phyloP scores from a whole-genome alignment of 176 grass and related monocot species.

The Puccinellia tenuiflora region DNA sequence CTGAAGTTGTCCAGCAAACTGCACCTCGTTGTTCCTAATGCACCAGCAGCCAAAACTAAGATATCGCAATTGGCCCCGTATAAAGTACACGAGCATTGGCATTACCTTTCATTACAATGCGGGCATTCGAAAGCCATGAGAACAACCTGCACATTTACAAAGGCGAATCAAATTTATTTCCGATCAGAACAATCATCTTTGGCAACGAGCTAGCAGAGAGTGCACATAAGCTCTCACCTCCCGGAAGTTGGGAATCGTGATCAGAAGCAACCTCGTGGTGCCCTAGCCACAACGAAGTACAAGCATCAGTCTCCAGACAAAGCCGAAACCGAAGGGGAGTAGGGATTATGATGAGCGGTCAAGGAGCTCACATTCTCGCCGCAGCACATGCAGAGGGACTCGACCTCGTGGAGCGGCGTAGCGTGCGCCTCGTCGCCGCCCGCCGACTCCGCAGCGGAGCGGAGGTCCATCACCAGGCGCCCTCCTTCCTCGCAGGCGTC shows the following conservation, averaged over 20 bases:
- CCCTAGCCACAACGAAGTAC: conserved; percentile 29
- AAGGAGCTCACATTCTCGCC: conserved; percentile 58
- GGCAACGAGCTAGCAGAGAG: not conserved
- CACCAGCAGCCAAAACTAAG: not conserved
- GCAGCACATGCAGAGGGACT: conserved; percentile 98
- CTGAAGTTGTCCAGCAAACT: conserved; percentile 77
- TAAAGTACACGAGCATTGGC: too few relatives aligned
- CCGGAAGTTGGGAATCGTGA: conserved; percentile 78
- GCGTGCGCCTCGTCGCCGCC: conserved; percentile 38
- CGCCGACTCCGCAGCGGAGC: conserved; percentile 61
- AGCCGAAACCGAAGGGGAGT: not conserved
- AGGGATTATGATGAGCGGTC: too few relatives aligned
- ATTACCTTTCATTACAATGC: conserved; percentile 80
- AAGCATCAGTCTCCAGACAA: not conserved
- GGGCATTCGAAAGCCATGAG: conserved; percentile 92
- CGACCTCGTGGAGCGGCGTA: conserved; percentile 67
- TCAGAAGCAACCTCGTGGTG: conserved; percentile 69
- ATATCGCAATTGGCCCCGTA: not conserved
- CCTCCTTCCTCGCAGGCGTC: conserved; percentile 24
- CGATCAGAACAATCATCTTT: not conserved
- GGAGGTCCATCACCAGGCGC: conserved; percentile 45
- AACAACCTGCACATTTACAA: conserved; percentile 56
- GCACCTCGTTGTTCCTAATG: conserved; percentile 78
- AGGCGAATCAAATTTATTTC: not conserved
- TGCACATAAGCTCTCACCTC: conserved; percentile 40